These are phyloP conservation scores for Chlorella sp. DNA, from an alignment of 139 green algal genomes.

Conservation along the genomic window DNA sequence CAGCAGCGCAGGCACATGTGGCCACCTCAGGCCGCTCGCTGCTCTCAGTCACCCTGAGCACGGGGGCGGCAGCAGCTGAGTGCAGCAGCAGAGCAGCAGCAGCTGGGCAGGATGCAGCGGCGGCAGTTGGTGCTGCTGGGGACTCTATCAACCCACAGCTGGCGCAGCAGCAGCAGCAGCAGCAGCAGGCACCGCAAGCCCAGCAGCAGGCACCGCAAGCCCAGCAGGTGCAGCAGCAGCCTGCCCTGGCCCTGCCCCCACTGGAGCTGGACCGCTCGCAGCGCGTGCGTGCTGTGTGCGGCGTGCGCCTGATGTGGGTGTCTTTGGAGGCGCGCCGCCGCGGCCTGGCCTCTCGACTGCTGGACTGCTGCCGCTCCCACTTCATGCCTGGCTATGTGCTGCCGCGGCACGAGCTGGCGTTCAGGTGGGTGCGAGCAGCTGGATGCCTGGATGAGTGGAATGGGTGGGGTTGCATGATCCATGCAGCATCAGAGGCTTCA, in stretches of 20 bases:
- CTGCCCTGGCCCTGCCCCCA: not conserved
- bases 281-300: slow-evolving; percentile 33
- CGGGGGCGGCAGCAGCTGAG: not conserved
- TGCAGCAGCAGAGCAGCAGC: not conserved
- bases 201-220: not conserved
- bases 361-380: slow-evolving; percentile 51
- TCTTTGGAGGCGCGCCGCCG: slow-evolving; percentile 33
- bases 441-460: no score
- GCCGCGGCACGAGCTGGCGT: slow-evolving; percentile 47
- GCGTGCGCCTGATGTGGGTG: slow-evolving; percentile 61
- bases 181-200: not conserved
- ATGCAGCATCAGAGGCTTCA: no score
- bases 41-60: slow-evolving; percentile 27
- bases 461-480: no score
- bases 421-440: slow-evolving; percentile 40
- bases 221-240: not conserved
- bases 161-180: not conserved
- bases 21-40: not conserved
- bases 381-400: slow-evolving; percentile 54
- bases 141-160: not conserved
- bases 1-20: slow-evolving; percentile 19
- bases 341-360: slow-evolving; percentile 51
- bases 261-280: slow-evolving; percentile 18
- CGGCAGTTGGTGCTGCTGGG: not conserved
- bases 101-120: not conserved